Conservation (phyloP, 129 eudicot genomes). For the Mikania micrantha region DNA sequence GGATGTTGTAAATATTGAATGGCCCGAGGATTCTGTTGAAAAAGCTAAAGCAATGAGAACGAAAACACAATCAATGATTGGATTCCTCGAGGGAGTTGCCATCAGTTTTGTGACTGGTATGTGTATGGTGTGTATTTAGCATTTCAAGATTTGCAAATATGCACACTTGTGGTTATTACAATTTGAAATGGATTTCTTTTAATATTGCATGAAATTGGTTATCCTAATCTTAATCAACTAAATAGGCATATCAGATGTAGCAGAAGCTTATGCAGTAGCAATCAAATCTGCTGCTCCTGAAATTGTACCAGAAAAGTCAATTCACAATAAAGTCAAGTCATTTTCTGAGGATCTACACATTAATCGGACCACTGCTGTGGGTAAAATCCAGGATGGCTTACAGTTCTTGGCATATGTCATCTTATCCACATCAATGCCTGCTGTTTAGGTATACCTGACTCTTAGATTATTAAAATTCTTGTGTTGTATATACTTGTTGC, state of each 20-base stretch:
- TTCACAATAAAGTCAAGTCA: slow-evolving; percentile 55
- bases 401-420: slow-evolving; percentile 67
- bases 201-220: not conserved
- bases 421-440: slow-evolving; percentile 64
- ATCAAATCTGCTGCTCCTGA: slow-evolving; percentile 48
- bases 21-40: slow-evolving; percentile 94
- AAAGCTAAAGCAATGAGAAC: slow-evolving; percentile 68
- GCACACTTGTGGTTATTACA: not conserved
- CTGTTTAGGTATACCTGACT: slow-evolving; percentile 33
- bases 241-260: slow-evolving; percentile 92
- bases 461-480: slow-evolving; percentile 18
- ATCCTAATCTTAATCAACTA: not conserved
- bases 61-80: slow-evolving; percentile 62
- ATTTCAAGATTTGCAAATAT: not conserved
- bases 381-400: slow-evolving; percentile 80
- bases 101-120: slow-evolving; percentile 83
- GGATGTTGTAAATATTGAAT: slow-evolving; percentile 47
- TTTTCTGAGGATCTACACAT: slow-evolving; percentile 52
- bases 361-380: slow-evolving; percentile 54
- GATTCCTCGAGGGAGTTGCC: slow-evolving; percentile 65
- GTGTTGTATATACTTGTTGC: slow-evolving; percentile 39
- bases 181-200: not conserved
- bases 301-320: slow-evolving; percentile 43
- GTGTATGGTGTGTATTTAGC: slow-evolving; percentile 39
- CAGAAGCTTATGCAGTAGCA: slow-evolving; percentile 79